phyloP scores from a whole-genome alignment of 2,329 filamentous ascomycete species.

The Penicillium sp. region DNA sequence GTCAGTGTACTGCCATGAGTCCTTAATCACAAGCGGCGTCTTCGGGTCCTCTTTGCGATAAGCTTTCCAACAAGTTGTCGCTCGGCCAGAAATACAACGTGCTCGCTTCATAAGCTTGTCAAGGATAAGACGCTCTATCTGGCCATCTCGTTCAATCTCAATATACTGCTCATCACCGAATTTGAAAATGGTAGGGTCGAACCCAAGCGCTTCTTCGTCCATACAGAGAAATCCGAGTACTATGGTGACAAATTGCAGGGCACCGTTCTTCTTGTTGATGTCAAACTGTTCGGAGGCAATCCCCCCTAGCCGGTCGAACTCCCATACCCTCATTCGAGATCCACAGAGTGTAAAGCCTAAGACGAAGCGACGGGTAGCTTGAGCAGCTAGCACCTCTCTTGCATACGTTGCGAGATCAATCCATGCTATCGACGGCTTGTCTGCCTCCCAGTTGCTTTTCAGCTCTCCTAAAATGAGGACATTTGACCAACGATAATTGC shows the following conservation, averaged over 20 bases:
- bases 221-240: conserved; percentile 26
- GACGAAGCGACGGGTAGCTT: conserved; percentile 43
- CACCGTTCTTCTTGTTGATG: conserved; percentile 38
- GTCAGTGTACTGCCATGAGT: conserved; percentile 43
- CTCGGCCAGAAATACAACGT: conserved; percentile 35
- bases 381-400: conserved; percentile 41
- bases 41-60: conserved; percentile 32
- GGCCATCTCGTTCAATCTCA: conserved; percentile 37
- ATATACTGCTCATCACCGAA: conserved; percentile 34
- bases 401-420: conserved; percentile 43
- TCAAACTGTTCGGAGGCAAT: conserved; percentile 45
- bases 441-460: conserved; percentile 41
- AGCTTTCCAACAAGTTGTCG: conserved; percentile 45
- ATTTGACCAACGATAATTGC: conserved; percentile 36
- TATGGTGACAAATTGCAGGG: conserved; percentile 20
- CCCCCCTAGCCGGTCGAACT: conserved; percentile 44
- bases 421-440: conserved; percentile 36
- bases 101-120: conserved; percentile 32
- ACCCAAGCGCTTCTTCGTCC: conserved; percentile 39
- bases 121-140: conserved; percentile 40
- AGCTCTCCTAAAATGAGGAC: conserved; percentile 45
- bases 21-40: conserved; percentile 42
- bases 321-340: conserved; percentile 44
- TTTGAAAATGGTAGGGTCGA: conserved; percentile 42
- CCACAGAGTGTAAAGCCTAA: conserved; percentile 47